Evolutionary conservation across 148 eudicot genomes (phyloP).

Genomic region (Dysphania ambrosioides): DNA sequence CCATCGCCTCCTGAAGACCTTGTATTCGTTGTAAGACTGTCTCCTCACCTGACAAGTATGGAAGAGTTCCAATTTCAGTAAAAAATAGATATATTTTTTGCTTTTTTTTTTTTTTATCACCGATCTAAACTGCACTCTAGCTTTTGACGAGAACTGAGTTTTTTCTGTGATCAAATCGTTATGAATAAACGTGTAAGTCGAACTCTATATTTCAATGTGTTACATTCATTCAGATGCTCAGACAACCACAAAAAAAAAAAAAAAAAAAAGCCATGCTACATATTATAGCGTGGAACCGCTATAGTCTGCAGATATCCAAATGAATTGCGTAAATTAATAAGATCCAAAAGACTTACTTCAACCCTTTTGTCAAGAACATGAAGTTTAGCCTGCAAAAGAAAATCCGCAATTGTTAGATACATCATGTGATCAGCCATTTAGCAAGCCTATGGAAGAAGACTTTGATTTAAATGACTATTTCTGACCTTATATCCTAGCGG

Average conservation of each 20-base stretch:
- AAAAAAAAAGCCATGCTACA: no score
- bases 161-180: no score
- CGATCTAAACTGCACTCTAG: no score
- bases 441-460: background rate
- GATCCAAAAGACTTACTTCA: constrained; percentile 44
- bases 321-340: background rate
- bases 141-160: no score
- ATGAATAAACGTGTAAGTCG: no score
- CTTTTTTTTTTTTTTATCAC: no score
- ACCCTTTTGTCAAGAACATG: constrained; percentile 38
- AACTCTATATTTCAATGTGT: no score
- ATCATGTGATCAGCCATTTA: background rate
- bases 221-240: no score
- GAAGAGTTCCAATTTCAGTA: no score
- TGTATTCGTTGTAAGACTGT: constrained; percentile 64
- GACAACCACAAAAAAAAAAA: no score
- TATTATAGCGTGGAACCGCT: background rate
- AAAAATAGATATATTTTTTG: no score
- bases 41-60: constrained; percentile 58
- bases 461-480: background rate
- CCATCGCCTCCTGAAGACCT: constrained; percentile 62
- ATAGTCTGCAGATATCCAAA: background rate
- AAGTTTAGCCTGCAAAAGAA: constrained; percentile 35
- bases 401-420: background rate
- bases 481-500: constrained; percentile 51